These are phyloP conservation scores for Tanacetum coccineum DNA, from an alignment of 129 eudicot species.

Conservation along the genomic window DNA sequence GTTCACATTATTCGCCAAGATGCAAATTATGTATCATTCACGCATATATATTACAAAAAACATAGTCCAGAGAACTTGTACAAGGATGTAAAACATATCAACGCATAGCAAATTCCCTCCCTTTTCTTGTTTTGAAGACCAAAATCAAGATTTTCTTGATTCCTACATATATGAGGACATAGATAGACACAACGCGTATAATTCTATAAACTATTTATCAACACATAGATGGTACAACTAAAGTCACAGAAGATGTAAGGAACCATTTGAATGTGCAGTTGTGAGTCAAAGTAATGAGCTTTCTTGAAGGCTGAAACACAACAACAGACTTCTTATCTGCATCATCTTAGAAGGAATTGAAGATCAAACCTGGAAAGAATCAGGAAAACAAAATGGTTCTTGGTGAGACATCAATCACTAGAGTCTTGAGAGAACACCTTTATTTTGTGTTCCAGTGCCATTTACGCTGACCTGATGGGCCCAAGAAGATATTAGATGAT, in stretches of 20 bases:
- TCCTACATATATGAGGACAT: no score
- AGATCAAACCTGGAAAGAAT: constrained; percentile 30
- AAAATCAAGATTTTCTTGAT: no score
- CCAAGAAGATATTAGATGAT: constrained; percentile 83
- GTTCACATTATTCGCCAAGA: no score
- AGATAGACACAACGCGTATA: background rate
- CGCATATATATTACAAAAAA: no score
- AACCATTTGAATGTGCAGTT: background rate
- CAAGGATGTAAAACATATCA: no score
- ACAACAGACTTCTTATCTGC: constrained; percentile 20
- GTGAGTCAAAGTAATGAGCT: constrained; percentile 13
- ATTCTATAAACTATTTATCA: constrained; percentile 12
- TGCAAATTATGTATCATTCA: no score
- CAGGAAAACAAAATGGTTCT: constrained; percentile 26
- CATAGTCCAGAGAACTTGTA: no score
- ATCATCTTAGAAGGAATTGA: constrained; percentile 19
- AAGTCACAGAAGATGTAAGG: constrained; percentile 5
- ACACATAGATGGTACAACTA: constrained; percentile 13
- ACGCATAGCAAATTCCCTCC: no score
- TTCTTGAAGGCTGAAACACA: constrained; percentile 7
- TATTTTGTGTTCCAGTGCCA: constrained; percentile 28
- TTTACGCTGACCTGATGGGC: constrained; percentile 44
- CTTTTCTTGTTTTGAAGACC: no score
- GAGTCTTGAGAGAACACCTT: constrained; percentile 20
- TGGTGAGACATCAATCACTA: constrained; percentile 11